Evolutionary conservation across 192 early-diverging fungal genomes (phyloP).

Genomic region (Coemansia sp.): DNA sequence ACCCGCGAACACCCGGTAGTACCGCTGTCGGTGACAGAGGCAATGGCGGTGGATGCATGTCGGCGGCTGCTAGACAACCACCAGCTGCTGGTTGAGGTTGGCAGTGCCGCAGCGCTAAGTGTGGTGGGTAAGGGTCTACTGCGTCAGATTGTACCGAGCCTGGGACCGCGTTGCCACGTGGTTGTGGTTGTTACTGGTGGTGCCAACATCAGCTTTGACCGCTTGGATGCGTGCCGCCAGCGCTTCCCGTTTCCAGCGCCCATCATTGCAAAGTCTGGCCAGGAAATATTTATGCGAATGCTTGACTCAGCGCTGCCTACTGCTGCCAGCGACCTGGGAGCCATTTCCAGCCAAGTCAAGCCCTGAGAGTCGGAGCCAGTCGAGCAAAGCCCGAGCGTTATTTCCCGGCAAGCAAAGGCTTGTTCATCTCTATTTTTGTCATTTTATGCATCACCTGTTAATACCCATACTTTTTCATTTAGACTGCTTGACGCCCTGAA

Average conservation of each 20-base stretch:
- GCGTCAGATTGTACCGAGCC: slow-evolving; percentile 59
- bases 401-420: too few species aligned
- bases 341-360: neutral
- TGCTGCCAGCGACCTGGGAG: neutral
- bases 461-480: neutral
- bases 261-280: slow-evolving; percentile 66
- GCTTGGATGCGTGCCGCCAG: slow-evolving; percentile 57
- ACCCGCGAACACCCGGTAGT: slow-evolving; percentile 23
- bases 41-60: slow-evolving; percentile 57
- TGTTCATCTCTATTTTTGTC: neutral
- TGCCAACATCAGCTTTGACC: slow-evolving; percentile 60
- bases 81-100: slow-evolving; percentile 57
- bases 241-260: slow-evolving; percentile 59
- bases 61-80: slow-evolving; percentile 33
- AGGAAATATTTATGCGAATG: slow-evolving; percentile 61
- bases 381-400: too few species aligned
- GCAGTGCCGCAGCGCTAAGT: slow-evolving; percentile 62
- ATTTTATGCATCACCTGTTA: neutral
- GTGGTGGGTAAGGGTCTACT: slow-evolving; percentile 61
- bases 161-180: slow-evolving; percentile 56
- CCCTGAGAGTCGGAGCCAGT: too few species aligned
- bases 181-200: slow-evolving; percentile 71
- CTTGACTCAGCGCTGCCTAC: slow-evolving; percentile 22
- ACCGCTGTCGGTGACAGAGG: slow-evolving; percentile 21
- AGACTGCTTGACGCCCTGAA: neutral